Percentiles rank a stretch among this genome's conserved stretches.
These are phyloP conservation scores for Xylaria sp. DNA, from an alignment of 2,329 filamentous ascomycete species.

Conservation along the genomic window DNA sequence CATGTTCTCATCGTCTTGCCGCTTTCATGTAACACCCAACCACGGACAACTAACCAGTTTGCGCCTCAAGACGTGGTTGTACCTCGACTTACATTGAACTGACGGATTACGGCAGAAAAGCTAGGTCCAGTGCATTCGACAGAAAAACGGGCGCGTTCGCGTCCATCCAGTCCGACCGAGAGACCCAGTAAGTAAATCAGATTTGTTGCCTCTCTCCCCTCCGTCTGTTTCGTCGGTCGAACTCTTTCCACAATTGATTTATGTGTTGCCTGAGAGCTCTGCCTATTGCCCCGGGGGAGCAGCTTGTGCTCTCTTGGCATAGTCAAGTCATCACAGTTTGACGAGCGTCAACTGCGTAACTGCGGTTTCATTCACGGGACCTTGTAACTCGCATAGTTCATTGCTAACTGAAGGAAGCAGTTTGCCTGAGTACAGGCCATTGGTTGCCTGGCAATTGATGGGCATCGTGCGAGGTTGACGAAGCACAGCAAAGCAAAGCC, in stretches of 20 bases:
- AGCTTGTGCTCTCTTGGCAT: not conserved
- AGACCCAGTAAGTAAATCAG: too few species aligned
- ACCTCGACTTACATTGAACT: too few species aligned
- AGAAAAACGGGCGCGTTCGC: too few species aligned
- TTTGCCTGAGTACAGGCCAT: not conserved
- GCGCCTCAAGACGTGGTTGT: too few species aligned
- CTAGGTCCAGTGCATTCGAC: too few species aligned
- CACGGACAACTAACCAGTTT: too few species aligned
- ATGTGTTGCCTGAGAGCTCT: not conserved
- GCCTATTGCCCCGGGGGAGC: not conserved
- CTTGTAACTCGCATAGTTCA: not conserved
- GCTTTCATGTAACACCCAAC: too few species aligned
- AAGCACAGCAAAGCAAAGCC: not conserved
- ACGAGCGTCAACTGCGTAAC: not conserved
- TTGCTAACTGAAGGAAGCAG: conserved; percentile 7
- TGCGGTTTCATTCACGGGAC: not conserved
- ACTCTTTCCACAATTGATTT: not conserved
- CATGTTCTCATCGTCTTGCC: too few species aligned
- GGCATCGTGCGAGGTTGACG: not conserved
- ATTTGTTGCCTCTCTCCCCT: too few species aligned
- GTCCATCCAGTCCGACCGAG: too few species aligned
- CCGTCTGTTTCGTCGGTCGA: not conserved
- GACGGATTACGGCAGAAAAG: too few species aligned
- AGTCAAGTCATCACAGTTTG: not conserved
- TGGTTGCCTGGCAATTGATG: not conserved